phyloP scores from a whole-genome alignment of 2,329 filamentous ascomycete genomes.

The Trichoderma koningii region DNA sequence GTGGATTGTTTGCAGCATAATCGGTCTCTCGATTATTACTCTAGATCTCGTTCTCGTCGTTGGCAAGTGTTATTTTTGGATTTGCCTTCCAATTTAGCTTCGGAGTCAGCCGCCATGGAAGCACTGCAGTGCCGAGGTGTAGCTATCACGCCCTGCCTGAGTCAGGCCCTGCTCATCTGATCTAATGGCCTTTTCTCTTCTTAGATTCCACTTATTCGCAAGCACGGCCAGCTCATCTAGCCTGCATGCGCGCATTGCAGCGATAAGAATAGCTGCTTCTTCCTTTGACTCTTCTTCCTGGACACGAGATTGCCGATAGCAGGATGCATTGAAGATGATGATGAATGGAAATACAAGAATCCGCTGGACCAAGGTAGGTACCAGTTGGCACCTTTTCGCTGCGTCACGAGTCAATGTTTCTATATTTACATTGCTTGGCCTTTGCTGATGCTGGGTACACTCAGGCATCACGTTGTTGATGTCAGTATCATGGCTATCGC shows the following conservation, averaged over 20 bases:
- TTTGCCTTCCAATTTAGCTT: not conserved
- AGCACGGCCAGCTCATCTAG: not conserved
- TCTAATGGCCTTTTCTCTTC: too few relatives aligned
- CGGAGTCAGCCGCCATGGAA: too few relatives aligned
- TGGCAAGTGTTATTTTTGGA: not conserved
- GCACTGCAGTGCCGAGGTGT: too few relatives aligned
- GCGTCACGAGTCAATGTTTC: not conserved
- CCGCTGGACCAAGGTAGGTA: not conserved
- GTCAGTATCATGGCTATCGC: too few relatives aligned
- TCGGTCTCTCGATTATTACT: too few relatives aligned
- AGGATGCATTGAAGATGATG: not conserved
- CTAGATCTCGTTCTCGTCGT: not conserved
- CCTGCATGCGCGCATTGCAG: not conserved
- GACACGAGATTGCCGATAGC: conserved; percentile 15
- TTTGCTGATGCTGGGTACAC: too few relatives aligned
- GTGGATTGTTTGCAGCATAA: too few relatives aligned
- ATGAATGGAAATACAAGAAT: not conserved
- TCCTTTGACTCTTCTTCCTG: too few relatives aligned
- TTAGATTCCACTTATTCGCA: not conserved
- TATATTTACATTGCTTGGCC: not conserved
- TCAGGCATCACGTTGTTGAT: too few relatives aligned
- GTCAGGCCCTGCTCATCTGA: conserved; percentile 8
- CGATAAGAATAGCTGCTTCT: too few relatives aligned
- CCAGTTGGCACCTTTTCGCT: not conserved
- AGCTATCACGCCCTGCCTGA: not conserved